Evolutionary conservation across 345 rosid genomes (phyloP).

Genomic region (Linum trigynum): DNA sequence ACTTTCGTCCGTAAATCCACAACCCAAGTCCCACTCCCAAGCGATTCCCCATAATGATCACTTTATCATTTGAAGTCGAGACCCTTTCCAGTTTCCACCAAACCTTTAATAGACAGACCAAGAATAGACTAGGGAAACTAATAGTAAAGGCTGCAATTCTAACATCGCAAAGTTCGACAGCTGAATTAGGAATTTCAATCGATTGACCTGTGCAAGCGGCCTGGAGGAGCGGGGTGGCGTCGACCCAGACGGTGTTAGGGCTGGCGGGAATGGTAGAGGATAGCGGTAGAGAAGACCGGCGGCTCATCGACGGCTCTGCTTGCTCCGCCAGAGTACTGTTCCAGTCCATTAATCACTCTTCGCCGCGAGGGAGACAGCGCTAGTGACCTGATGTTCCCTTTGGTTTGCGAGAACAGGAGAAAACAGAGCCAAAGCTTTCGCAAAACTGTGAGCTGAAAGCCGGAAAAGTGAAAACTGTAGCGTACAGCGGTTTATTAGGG

Average conservation of each 20-base stretch:
- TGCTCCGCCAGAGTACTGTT: constrained; percentile 11
- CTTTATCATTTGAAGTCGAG: background rate
- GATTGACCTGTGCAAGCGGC: constrained; percentile 54
- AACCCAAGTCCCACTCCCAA: background rate
- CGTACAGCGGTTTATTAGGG: no score
- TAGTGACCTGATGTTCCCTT: background rate
- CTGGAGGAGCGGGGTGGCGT: constrained; percentile 60
- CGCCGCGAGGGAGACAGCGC: background rate
- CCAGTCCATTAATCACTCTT: constrained; percentile 12
- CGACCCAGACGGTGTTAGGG: constrained; percentile 65
- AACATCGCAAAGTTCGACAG: background rate
- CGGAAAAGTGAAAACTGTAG: no score
- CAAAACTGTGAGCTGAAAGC: no score
- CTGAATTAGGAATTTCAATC: background rate
- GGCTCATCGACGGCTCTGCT: constrained; percentile 19
- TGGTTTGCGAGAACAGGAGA: background rate
- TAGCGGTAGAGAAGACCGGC: constrained; percentile 18
- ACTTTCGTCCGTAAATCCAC: background rate
- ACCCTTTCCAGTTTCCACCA: background rate
- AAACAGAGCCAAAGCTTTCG: no score
- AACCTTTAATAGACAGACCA: background rate
- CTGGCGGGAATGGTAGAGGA: constrained; percentile 45
- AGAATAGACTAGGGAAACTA: background rate
- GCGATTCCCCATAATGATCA: background rate
- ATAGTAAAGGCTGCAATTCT: background rate